Percentiles rank a stretch among this genome's conserved stretches.
Conservation (phyloP, 257 asterid genomes). For the Solanum stenotomum region DNA sequence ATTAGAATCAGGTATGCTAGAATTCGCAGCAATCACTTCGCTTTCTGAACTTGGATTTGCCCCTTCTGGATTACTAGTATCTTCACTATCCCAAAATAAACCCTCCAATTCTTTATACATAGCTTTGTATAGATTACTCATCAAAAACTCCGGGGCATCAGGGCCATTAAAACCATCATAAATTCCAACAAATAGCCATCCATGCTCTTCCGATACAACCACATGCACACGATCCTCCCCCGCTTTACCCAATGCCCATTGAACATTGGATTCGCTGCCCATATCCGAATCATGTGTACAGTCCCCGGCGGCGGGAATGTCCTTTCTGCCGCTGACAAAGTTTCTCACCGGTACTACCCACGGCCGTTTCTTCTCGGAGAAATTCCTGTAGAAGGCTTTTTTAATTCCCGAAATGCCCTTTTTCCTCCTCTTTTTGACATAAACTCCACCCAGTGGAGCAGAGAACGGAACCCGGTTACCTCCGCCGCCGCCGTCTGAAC, state of each 20-base stretch:
- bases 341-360: constrained; percentile 79
- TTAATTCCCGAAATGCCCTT: constrained; percentile 66
- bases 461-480: constrained; percentile 61
- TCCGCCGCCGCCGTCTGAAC: constrained; percentile 9
- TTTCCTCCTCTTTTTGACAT: constrained; percentile 63
- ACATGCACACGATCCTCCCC: constrained; percentile 99
- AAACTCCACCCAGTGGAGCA: constrained; percentile 73
- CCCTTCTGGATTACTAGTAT: constrained; percentile 18
- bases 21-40: constrained; percentile 16
- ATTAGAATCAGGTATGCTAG: constrained; percentile 14
- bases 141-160: constrained; percentile 92
- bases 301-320: constrained; percentile 17
- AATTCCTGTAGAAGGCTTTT: constrained; percentile 66
- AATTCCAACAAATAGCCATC: constrained; percentile 96
- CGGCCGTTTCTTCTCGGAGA: constrained; percentile 43
- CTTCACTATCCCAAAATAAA: constrained; percentile 81
- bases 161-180: constrained; percentile 98
- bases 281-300: constrained; percentile 37
- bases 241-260: constrained; percentile 94
- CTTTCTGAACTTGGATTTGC: constrained; percentile 26
- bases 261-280: constrained; percentile 52
- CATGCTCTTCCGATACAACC: constrained; percentile 89
- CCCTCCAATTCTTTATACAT: constrained; percentile 85
- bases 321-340: constrained; percentile 59
- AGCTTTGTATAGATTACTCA: constrained; percentile 83